These are phyloP conservation scores for Tuber brumale DNA, from an alignment of 495 filamentous ascomycete species.

Conservation along the genomic window DNA sequence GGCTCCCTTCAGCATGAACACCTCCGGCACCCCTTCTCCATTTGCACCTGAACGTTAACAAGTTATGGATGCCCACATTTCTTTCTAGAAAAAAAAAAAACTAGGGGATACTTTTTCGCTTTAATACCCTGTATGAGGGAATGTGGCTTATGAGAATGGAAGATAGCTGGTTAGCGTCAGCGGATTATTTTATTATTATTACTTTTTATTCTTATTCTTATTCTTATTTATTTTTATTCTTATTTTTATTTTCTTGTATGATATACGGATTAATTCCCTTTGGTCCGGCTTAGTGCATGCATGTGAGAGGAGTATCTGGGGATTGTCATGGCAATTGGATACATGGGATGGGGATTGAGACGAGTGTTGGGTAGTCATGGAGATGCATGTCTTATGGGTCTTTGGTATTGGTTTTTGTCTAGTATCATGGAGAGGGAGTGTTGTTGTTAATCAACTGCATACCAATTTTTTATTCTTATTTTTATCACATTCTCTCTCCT, in stretches of 20 bases:
- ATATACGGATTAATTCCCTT: neutral
- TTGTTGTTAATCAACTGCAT: neutral
- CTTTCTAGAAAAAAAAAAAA: neutral
- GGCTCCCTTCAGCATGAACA: slow-evolving; percentile 37
- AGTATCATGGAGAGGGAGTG: neutral
- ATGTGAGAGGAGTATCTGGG: neutral
- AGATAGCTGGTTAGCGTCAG: neutral
- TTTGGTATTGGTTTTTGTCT: neutral
- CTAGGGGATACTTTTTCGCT: neutral
- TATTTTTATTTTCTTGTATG: neutral
- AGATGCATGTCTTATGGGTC: neutral
- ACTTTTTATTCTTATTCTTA: neutral
- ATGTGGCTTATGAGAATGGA: neutral
- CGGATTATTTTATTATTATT: neutral
- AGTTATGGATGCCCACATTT: neutral
- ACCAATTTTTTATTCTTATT: neutral
- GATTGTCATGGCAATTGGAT: neutral
- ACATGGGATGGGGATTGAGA: neutral
- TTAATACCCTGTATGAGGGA: neutral
- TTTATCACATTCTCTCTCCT: no score
- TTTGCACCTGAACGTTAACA: slow-evolving; percentile 17
- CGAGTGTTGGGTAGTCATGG: neutral
- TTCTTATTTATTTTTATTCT: neutral
- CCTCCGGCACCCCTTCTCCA: slow-evolving; percentile 27
- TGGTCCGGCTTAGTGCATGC: neutral